These are phyloP conservation scores for Neurospora sp. DNA, from an alignment of 495 filamentous ascomycete species.

Conservation along the genomic window DNA sequence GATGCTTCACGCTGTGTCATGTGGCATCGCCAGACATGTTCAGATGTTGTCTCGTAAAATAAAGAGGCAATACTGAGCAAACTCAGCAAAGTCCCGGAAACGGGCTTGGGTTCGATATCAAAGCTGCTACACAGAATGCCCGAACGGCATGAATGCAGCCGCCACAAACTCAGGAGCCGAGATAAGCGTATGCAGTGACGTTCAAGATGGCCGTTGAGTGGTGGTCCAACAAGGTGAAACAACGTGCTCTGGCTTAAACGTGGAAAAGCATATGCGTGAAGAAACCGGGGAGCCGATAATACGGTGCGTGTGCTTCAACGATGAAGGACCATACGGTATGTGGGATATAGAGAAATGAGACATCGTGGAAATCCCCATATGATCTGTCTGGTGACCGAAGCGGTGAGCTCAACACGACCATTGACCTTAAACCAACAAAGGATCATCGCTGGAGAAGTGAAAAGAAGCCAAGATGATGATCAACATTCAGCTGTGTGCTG, in stretches of 20 bases:
- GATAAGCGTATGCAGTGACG: neutral
- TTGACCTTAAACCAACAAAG: neutral
- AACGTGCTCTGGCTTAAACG: neutral
- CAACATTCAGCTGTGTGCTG: neutral
- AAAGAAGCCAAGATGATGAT: neutral
- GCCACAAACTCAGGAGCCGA: neutral
- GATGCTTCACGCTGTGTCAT: neutral
- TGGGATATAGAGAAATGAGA: neutral
- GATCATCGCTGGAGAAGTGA: neutral
- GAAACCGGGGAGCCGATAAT: neutral
- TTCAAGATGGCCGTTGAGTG: neutral
- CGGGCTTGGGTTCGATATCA: neutral
- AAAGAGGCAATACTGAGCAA: neutral
- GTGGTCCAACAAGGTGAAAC: neutral
- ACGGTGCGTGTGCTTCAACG: neutral
- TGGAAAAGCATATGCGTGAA: neutral
- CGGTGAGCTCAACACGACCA: neutral
- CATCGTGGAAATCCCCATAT: neutral
- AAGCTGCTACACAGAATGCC: neutral
- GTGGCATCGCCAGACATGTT: neutral
- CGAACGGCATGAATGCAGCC: neutral
- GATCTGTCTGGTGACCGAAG: neutral
- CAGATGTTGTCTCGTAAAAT: neutral
- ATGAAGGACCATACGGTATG: no score
- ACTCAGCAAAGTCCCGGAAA: neutral